These are phyloP conservation scores for Gossypium arboreum DNA, from an alignment of 345 rosid species.

Conservation along the genomic window DNA sequence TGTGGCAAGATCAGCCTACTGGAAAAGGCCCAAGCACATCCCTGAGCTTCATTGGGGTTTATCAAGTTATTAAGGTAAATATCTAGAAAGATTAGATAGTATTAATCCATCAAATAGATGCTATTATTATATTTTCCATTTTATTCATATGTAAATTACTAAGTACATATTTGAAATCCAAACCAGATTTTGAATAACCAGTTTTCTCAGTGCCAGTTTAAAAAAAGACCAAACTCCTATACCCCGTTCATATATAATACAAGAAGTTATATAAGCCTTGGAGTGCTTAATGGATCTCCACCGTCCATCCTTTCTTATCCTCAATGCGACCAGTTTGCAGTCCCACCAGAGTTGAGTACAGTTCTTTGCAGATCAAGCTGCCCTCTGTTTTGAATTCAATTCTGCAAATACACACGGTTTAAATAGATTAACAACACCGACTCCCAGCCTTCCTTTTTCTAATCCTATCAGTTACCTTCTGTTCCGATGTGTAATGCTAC, in stretches of 20 bases:
- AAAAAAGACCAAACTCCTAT: neutral
- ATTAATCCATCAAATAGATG: neutral
- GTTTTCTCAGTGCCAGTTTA: neutral
- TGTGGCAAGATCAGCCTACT: neutral
- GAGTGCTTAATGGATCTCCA: slow-evolving; percentile 28
- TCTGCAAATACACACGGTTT: slow-evolving; percentile 33
- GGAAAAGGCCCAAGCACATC: neutral
- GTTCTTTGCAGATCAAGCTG: slow-evolving; percentile 40
- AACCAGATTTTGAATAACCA: neutral
- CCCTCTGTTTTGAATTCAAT: slow-evolving; percentile 44
- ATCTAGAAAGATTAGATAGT: no score
- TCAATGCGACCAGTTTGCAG: slow-evolving; percentile 64
- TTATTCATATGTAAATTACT: neutral
- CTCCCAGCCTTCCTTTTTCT: neutral
- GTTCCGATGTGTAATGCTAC: slow-evolving; percentile 53
- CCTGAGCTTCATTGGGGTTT: neutral
- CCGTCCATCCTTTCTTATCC: slow-evolving; percentile 72
- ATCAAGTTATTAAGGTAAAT: neutral
- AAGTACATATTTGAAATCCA: neutral
- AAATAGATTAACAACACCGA: neutral
- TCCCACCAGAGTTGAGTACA: slow-evolving; percentile 57
- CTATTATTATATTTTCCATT: neutral
- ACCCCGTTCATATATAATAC: neutral
- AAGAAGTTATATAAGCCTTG: neutral
- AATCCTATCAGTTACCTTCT: slow-evolving; percentile 34